Conservation (phyloP, 345 rosid species). For the Arabis hirsuta region DNA sequence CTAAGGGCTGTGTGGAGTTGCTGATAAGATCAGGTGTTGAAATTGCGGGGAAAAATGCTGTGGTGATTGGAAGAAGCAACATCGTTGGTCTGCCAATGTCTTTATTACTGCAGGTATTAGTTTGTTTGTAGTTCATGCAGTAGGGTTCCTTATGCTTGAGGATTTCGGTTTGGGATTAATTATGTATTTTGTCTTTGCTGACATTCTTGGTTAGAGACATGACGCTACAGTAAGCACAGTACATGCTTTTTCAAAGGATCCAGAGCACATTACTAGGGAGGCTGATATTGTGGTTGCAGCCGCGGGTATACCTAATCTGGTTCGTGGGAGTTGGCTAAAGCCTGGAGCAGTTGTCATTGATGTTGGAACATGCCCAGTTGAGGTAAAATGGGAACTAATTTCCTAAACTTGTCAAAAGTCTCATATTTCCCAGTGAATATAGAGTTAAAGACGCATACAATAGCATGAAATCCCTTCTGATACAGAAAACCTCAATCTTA, state of each 20-base stretch:
- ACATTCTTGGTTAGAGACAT: conserved; percentile 69
- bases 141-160: not conserved
- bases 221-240: conserved; percentile 85
- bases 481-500: not conserved
- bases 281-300: conserved; percentile 88
- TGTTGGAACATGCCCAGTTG: conserved; percentile 83
- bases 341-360: conserved; percentile 87
- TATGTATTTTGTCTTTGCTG: conserved; percentile 30
- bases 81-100: conserved; percentile 86
- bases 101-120: conserved; percentile 78
- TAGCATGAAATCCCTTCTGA: not conserved
- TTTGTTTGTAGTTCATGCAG: not conserved
- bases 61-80: conserved; percentile 92
- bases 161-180: conserved; percentile 6
- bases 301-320: conserved; percentile 82
- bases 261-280: conserved; percentile 65
- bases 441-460: not conserved
- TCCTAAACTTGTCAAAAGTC: not conserved
- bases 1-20: conserved; percentile 87
- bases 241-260: conserved; percentile 72
- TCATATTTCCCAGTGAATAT: not conserved
- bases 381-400: conserved; percentile 48
- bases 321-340: conserved; percentile 84
- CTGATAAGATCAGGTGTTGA: conserved; percentile 75
- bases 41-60: conserved; percentile 77